Conservation (phyloP, 495 filamentous ascomycete genomes). For the Annulohypoxylon stygium region DNA sequence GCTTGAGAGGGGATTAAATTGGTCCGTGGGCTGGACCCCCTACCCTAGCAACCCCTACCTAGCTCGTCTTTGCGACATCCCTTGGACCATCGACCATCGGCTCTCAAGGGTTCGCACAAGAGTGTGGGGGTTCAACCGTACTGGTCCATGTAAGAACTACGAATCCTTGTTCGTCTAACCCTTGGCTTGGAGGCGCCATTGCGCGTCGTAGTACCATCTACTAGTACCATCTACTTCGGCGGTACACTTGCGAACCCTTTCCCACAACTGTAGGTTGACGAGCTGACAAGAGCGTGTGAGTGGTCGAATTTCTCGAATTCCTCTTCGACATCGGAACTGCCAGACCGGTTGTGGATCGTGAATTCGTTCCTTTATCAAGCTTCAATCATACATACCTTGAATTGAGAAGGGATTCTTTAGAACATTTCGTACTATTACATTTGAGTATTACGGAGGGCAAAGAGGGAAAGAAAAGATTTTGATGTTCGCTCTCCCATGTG, state of each 20-base stretch:
- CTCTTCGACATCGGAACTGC: constrained; percentile 47
- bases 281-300: constrained; percentile 20
- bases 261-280: constrained; percentile 37
- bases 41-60: neutral
- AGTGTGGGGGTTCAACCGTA: constrained; percentile 48
- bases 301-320: constrained; percentile 19
- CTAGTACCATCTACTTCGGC: constrained; percentile 45
- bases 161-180: constrained; percentile 27
- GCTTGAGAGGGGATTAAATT: constrained; percentile 38
- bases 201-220: constrained; percentile 45
- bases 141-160: constrained; percentile 39
- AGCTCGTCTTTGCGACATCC: constrained; percentile 35
- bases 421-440: constrained; percentile 1
- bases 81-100: neutral
- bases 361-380: constrained; percentile 22
- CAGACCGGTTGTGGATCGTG: constrained; percentile 34
- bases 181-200: constrained; percentile 39
- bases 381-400: neutral
- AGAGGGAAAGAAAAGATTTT: neutral
- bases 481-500: constrained; percentile 21
- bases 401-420: neutral
- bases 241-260: constrained; percentile 48
- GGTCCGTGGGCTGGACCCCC: constrained; percentile 40
- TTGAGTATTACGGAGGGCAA: constrained; percentile 5
- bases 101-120: constrained; percentile 43